Evolutionary conservation across 331 rosid genomes (phyloP).

Genomic region (Malus hybrid): DNA sequence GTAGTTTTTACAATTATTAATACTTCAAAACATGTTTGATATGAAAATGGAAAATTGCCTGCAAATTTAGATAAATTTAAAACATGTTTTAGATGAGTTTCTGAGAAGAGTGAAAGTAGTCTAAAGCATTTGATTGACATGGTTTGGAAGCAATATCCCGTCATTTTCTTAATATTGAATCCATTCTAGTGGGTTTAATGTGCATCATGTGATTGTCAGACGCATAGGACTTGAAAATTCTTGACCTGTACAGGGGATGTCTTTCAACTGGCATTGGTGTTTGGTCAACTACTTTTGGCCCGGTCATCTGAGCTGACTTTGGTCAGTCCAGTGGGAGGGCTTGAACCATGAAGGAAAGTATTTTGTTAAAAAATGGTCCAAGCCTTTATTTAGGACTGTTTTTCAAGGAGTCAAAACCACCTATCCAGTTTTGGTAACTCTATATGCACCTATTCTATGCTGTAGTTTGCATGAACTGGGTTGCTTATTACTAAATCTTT

Average conservation of each 20-base stretch:
- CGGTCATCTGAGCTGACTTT: background rate
- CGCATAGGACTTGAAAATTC: background rate
- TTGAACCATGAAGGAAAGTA: background rate
- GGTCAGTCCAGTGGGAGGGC: background rate
- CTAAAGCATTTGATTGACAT: background rate
- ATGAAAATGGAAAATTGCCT: too few relatives aligned
- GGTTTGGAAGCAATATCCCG: background rate
- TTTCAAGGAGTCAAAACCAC: background rate
- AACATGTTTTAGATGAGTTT: too few relatives aligned
- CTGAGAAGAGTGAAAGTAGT: too few relatives aligned
- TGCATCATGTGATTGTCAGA: background rate
- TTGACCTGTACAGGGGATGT: background rate
- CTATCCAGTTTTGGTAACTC: background rate
- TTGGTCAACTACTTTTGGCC: background rate
- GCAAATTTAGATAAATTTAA: too few relatives aligned
- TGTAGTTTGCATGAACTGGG: background rate
- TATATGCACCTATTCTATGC: background rate
- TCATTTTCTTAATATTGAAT: background rate
- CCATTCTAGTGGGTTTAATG: background rate
- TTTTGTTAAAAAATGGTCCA: background rate
- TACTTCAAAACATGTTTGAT: too few relatives aligned
- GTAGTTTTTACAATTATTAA: too few relatives aligned
- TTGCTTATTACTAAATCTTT: background rate
- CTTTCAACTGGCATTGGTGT: background rate
- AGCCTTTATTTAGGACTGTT: background rate